A percentile compares a stretch with the other conserved stretches of the same genome.
phyloP scores from a whole-genome alignment of 495 filamentous ascomycete genomes.

The Neurospora sp. region DNA sequence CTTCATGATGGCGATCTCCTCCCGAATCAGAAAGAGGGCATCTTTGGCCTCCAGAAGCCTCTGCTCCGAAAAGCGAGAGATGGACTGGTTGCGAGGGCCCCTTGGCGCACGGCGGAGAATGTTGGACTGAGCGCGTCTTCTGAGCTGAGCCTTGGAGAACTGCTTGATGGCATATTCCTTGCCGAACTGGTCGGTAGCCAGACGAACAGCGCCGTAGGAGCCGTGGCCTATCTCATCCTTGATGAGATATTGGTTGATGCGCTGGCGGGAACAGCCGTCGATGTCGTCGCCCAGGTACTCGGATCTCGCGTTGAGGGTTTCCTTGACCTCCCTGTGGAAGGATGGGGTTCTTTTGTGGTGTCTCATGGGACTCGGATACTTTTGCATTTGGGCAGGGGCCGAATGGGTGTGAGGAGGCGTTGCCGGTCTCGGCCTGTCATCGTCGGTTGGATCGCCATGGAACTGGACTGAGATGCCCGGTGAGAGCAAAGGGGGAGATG shows the following conservation, averaged over 20 bases:
- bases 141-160: constrained; percentile 85
- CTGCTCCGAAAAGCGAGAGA: constrained; percentile 37
- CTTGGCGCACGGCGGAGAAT: constrained; percentile 54
- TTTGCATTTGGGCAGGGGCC: constrained; percentile 27
- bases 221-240: constrained; percentile 92
- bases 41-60: constrained; percentile 55
- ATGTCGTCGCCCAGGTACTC: constrained; percentile 79
- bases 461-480: constrained; percentile 33
- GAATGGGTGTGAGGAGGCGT: constrained; percentile 14
- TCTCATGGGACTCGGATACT: constrained; percentile 54
- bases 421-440: not conserved
- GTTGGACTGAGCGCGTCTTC: constrained; percentile 89
- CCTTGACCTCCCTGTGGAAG: constrained; percentile 65
- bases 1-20: constrained; percentile 99
- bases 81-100: constrained; percentile 39
- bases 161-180: constrained; percentile 96
- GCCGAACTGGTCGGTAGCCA: constrained; percentile 83
- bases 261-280: constrained; percentile 63
- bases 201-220: constrained; percentile 89
- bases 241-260: constrained; percentile 91
- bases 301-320: constrained; percentile 84
- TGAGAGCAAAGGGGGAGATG: constrained; percentile 18
- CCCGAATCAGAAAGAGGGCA: constrained; percentile 77
- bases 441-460: constrained; percentile 14
- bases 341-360: constrained; percentile 69